phyloP scores from a whole-genome alignment of 805 yeast genomes.

The Zygotorulaspora chibaensis region DNA sequence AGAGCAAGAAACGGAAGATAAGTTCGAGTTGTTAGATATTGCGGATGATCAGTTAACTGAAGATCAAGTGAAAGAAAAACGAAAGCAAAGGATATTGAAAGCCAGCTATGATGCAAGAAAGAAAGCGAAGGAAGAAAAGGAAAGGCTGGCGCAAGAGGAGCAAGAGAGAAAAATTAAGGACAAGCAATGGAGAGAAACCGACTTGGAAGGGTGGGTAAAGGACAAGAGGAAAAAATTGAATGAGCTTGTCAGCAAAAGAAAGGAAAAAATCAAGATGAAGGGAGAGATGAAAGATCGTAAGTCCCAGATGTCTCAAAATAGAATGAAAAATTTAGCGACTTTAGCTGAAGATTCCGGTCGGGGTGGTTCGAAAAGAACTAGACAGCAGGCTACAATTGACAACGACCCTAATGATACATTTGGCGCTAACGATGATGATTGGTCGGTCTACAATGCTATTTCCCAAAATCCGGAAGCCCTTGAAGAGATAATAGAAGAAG shows the following conservation, averaged over 20 bases:
- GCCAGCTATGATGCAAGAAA: conserved; percentile 87
- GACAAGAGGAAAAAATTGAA: conserved; percentile 61
- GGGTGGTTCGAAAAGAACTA: conserved; percentile 42
- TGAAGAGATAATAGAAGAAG: conserved; percentile 76
- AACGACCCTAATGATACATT: conserved; percentile 91
- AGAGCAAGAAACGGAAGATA: conserved; percentile 42
- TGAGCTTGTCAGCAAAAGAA: conserved; percentile 53
- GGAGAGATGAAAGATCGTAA: conserved; percentile 83
- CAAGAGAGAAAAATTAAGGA: conserved; percentile 64
- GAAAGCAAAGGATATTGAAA: conserved; percentile 75
- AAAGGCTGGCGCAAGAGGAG: conserved; percentile 53
- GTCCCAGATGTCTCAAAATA: conserved; percentile 83
- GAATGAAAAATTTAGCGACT: conserved; percentile 88
- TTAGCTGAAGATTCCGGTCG: conserved; percentile 67
- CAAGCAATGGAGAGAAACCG: conserved; percentile 68
- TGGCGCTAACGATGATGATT: conserved; percentile 94
- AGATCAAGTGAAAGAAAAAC: conserved; percentile 80
- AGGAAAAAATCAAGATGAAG: conserved; percentile 64
- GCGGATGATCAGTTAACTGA: conserved; percentile 81
- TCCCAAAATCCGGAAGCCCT: conserved; percentile 58
- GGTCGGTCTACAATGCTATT: conserved; percentile 86
- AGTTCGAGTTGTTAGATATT: conserved; percentile 69
- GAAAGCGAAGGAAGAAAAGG: conserved; percentile 75
- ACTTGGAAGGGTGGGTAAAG: conserved; percentile 75
- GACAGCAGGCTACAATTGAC: conserved; percentile 66